Base-by-base conservation (phyloP, 192 early-diverging fungal species). In the Anaeromyces robustus region DNA sequence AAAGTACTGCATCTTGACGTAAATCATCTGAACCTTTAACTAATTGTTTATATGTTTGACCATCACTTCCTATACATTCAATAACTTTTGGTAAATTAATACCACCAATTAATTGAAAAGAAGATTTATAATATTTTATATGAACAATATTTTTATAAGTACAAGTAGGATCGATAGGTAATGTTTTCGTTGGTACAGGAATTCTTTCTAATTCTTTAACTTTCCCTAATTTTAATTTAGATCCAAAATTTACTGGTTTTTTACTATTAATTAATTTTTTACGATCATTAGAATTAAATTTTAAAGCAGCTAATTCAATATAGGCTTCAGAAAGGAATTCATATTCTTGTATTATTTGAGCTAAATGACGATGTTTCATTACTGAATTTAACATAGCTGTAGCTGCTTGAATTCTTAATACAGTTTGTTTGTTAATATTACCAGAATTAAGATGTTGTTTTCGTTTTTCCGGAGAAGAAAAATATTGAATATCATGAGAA, bases 1-100 rank as follows among this genome's bases (percentile, higher is more conserved):
- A 85, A 13, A 94, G 87, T 18, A 92, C 87, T 5, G 92, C 91
- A 79, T 94, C 93, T 84, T 94, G 93, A n/a, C 93, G 87, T 81
- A 94, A 79, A 78, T 94, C 93, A 83, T 94, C 93, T 34, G 85
- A 85, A 59, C 88, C 88, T 83, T 90, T 90, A 77, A 90, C 89
- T n/a, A 68, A 68, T 68, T 68, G 52, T 9, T 68, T 68, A n/a
- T 68, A 68, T 4, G 11, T 68, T 7, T 68, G 22, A 11, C 52
- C 52, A n/a, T 68, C 52, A 68, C 52, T 68, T n/a, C 52, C 52
- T 11, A 68, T 26, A 68, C 52, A 68, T 68, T 68, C 52, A 68
- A 68, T 68, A 1, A 68, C 52, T n/a, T 68, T 68, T 0, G 52
- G 52, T 68, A 68, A n/a, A 68, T 68, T 68, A 9, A 68, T 68